Conservation (phyloP, 2,329 filamentous ascomycete species). For the Aspergillus niger region DNA sequence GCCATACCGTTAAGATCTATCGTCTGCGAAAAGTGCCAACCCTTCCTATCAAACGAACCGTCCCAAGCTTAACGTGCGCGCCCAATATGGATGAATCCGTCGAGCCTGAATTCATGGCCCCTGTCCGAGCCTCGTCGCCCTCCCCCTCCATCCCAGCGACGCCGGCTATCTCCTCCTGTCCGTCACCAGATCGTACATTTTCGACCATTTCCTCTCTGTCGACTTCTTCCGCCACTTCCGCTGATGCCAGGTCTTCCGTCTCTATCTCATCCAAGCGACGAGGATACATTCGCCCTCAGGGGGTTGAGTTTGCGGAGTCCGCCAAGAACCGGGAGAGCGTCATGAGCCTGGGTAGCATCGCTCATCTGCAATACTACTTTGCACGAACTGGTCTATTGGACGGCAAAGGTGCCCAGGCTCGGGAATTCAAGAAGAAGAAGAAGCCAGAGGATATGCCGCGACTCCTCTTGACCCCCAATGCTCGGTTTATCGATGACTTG, state of each 20-base stretch:
- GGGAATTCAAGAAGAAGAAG: constrained; percentile 61
- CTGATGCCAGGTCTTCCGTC: constrained; percentile 45
- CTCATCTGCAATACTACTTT: constrained; percentile 98
- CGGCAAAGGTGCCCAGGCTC: constrained; percentile 85
- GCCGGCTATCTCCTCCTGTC: constrained; percentile 47
- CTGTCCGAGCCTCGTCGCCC: constrained; percentile 39
- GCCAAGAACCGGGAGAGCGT: constrained; percentile 91
- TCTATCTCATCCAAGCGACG: constrained; percentile 59
- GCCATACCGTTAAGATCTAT: constrained; percentile 9
- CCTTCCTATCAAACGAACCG: constrained; percentile 7
- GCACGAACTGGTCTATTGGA: constrained; percentile 90
- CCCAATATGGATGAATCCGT: constrained; percentile 32
- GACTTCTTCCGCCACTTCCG: constrained; percentile 47
- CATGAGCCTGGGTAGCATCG: constrained; percentile 93
- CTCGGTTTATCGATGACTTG: constrained; percentile 45
- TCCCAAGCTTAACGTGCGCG: constrained; percentile 13
- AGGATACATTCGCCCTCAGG: constrained; percentile 85
- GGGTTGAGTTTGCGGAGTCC: constrained; percentile 85
- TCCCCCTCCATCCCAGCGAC: constrained; percentile 46
- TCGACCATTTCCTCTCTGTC: constrained; percentile 50
- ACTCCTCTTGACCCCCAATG: constrained; percentile 42
- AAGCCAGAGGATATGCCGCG: constrained; percentile 42
- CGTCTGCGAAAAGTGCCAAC: constrained; percentile 6
- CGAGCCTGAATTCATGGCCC: constrained; percentile 23
- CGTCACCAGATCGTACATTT: constrained; percentile 48